These are phyloP conservation scores for Aurinia saxatilis DNA, from an alignment of 345 rosid genomes.

Conservation along the genomic window DNA sequence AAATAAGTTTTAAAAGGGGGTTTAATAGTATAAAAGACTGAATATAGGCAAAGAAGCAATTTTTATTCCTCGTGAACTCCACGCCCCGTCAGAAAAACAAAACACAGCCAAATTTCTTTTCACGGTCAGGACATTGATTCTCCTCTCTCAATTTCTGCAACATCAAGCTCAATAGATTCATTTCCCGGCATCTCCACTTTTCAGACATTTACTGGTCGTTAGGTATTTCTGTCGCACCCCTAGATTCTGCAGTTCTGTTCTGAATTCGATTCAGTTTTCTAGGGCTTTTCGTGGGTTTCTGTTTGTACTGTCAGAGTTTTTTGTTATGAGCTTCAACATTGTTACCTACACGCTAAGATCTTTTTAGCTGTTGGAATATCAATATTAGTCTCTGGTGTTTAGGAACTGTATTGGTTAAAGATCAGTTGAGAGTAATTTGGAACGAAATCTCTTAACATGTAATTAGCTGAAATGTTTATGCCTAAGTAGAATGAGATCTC, in stretches of 20 bases:
- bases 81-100: conserved; percentile 13
- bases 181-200: neutral
- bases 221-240: conserved; percentile 6
- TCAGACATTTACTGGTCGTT: neutral
- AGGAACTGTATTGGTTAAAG: no score
- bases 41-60: conserved; percentile 2
- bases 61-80: conserved; percentile 20
- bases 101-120: neutral
- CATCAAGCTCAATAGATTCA: conserved; percentile 1
- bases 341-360: neutral
- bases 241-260: neutral
- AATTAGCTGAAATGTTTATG: neutral
- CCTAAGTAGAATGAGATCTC: conserved; percentile 7
- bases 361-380: conserved; percentile 1
- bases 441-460: neutral
- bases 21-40: neutral
- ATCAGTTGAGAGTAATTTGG: neutral
- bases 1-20: neutral
- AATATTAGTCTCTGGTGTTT: no score
- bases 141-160: neutral
- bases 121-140: conserved; percentile 10
- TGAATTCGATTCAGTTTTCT: neutral
- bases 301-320: neutral
- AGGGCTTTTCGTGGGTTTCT: neutral
- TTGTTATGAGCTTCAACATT: conserved; percentile 1